Evolutionary conservation across 176 grass and related monocot genomes (phyloP), one percentile per base, ranked within the genome.

Genomic region (Oryza punctata): DNA sequence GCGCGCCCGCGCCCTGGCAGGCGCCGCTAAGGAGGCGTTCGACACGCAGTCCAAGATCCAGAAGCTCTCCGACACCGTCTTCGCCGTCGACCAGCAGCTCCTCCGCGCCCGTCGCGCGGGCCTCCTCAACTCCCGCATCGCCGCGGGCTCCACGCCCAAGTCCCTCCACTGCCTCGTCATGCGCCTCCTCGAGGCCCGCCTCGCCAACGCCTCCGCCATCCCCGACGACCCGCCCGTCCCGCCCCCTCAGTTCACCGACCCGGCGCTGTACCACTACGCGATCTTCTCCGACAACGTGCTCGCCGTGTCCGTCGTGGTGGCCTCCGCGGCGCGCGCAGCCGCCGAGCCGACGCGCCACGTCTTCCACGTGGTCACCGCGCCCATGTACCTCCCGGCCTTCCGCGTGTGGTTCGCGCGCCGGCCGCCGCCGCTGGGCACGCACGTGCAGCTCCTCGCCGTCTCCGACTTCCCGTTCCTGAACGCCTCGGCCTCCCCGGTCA

Each of bases 41-140:
- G 96, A 98, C 86, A 95, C 96, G 37, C 89, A 98, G 73, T 82
- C 94, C 49, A 98, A 95, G 93, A 94, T 94, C 78, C 91, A 94
- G 50, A 95, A 95, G 85, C 85, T 98, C 64, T 85, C 91, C 11
- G 96, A 98, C 73, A 95, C 93, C 2, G 84, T 98, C 28, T 98
- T 98, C 83, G 89, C 93, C 60, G 91, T 94, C 12, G 83, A 87
- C 13, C 91, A 96, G 81, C 96, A 95, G 83, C 93, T 98, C 49
- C 85, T 90, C 87, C 89, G 87, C 38, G 88, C 95, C 7, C 86
- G 77, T 59, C 86, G 82, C 84, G 85, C 86, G 1, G 91, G 92
- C 24, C 88, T 81, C 28, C 92, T 97, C 23, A 86, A 93, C 70
- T 60, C 87, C 54, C 84, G 83, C 77, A 94, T 97, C 70, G 95